These are phyloP conservation scores for Eucalyptus coolabah DNA, from an alignment of 345 rosid species.

Conservation along the genomic window DNA sequence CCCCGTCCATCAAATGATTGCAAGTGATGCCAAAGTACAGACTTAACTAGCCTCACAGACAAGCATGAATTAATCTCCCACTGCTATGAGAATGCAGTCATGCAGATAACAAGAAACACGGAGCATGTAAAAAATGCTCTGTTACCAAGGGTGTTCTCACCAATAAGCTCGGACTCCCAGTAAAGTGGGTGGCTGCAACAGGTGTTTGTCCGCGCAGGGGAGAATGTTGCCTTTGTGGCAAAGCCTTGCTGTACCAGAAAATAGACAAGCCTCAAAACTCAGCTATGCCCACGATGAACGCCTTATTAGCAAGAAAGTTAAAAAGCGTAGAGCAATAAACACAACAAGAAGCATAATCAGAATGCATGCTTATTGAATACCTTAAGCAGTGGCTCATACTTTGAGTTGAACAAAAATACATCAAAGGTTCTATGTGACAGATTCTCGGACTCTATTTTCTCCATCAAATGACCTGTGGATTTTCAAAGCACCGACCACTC, in stretches of 20 bases:
- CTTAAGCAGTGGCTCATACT: constrained; percentile 93
- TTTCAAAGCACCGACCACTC: not conserved
- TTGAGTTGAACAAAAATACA: constrained; percentile 84
- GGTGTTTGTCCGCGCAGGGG: constrained; percentile 91
- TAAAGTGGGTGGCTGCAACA: constrained; percentile 89
- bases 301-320: not conserved
- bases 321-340: not conserved
- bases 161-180: constrained; percentile 71
- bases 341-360: not conserved
- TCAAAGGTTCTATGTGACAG: constrained; percentile 89
- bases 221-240: constrained; percentile 85
- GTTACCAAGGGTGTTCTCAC: constrained; percentile 57
- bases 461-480: constrained; percentile 85
- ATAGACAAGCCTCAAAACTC: not conserved
- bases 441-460: constrained; percentile 68
- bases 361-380: constrained; percentile 8
- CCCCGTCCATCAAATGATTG: constrained; percentile 14
- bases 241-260: constrained; percentile 60
- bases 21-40: not conserved
- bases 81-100: not conserved
- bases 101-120: not conserved
- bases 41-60: not conserved
- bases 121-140: not conserved
- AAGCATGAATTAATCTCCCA: not conserved
- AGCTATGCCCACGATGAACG: fast-evolving